Evolutionary conservation across 2,329 filamentous ascomycete genomes (phyloP), one percentile per base, ranked within the genome.

Genomic region (Diplocarpon mali): DNA sequence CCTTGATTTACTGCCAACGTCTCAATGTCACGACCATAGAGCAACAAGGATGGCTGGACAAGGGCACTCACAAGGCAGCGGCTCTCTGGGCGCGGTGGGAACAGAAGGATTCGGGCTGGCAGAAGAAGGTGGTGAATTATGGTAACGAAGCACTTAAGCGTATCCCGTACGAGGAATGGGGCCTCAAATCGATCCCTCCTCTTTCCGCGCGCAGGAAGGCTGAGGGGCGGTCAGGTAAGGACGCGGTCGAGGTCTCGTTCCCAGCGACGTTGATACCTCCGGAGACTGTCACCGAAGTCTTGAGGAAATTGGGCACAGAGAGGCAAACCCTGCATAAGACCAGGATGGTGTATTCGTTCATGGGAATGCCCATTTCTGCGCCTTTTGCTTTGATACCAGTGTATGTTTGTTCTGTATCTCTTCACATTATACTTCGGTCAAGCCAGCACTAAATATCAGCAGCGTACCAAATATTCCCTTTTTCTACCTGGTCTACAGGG

Each of bases 111-210:
- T 72, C 71, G 36, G 85, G 85, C 43, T 96, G 92, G 92, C 87
- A 95, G 70, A 87, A 83, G 61, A 78, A 78, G 56, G 73, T 95
- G 15, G 90, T 92, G 42, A 72, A 75, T 47, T 93, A 90, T 64
- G 92, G 92, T 45, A 95, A 98, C 66, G 70, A 78, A 39, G 78
- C 86, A 13, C 76, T 98, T 49, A 80, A 85, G 57, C 78, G 86
- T 51, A 94, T 98, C 58, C 85, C 92, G 2, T 95, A 85, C 63
- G 85, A 96, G 66, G 92, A 98, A 80, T 98, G 92, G 92, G 88
- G 86, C 0, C 72, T 98, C 54, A 96, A 96, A 68, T 94, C 87
- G 30, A 81, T 98, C 42, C 92, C 92, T 36, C 82, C 89, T 16
- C 70, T 94, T 55, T 86, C 80, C 35, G 69, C 77, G 46, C 74